Evolutionary conservation across 2,329 filamentous ascomycete genomes (phyloP).

Genomic region (Neonectria neomacrospora): DNA sequence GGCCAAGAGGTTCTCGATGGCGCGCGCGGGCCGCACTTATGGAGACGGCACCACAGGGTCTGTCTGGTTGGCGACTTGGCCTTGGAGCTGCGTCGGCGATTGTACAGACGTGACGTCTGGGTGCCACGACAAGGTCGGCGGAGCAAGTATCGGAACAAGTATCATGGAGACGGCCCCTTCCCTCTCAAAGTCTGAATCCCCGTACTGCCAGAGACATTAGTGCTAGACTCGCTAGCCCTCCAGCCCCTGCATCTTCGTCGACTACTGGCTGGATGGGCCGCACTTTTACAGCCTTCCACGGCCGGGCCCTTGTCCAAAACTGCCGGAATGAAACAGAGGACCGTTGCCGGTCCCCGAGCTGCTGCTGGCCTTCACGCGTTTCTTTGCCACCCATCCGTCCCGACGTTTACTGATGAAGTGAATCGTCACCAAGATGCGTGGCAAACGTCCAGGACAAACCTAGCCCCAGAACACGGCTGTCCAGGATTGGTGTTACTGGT

Average conservation of each 20-base stretch:
- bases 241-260: not conserved
- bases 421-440: no score
- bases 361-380: not conserved
- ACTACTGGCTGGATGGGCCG: not conserved
- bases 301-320: not conserved
- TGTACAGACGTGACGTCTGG: constrained; percentile 6
- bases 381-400: no score
- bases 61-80: constrained; percentile 14
- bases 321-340: no score
- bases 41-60: constrained; percentile 18
- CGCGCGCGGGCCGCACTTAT: constrained; percentile 22
- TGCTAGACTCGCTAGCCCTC: not conserved
- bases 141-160: constrained; percentile 10
- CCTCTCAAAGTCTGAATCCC: not conserved
- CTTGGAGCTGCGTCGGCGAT: constrained; percentile 13
- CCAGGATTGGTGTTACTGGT: not conserved
- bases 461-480: not conserved
- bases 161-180: not conserved
- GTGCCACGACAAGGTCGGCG: constrained; percentile 5
- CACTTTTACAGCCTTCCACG: not conserved
- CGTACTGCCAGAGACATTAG: not conserved
- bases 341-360: not conserved
- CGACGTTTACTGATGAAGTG: not conserved
- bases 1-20: constrained; percentile 17
- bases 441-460: not conserved